Evolutionary conservation across 352 stramenopile species (phyloP).

Genomic region (Phytopythium mirpurense): DNA sequence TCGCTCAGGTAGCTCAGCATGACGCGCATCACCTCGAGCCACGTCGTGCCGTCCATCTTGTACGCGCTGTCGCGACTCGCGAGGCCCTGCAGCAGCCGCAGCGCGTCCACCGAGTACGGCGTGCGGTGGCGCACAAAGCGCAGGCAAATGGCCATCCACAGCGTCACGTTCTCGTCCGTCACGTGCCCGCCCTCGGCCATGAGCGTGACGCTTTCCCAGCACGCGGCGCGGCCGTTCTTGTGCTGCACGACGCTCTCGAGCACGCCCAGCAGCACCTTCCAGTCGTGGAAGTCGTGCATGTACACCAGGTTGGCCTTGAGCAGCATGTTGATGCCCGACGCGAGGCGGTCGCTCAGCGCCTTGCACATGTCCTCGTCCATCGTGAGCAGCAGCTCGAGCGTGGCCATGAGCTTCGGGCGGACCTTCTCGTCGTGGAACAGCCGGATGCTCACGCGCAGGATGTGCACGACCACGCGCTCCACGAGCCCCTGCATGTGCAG

Average conservation of each 20-base stretch:
- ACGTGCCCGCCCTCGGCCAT: conserved; percentile 66
- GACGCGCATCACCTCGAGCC: conserved; percentile 83
- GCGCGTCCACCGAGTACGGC: conserved; percentile 66
- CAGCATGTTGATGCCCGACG: conserved; percentile 77
- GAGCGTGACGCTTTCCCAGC: conserved; percentile 75
- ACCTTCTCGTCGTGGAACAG: conserved; percentile 83
- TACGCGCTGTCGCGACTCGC: conserved; percentile 70
- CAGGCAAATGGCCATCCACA: conserved; percentile 80
- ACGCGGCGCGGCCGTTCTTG: conserved; percentile 61
- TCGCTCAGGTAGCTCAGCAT: conserved; percentile 84
- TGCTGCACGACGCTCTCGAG: conserved; percentile 76
- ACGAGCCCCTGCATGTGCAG: conserved; percentile 73
- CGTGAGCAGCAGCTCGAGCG: conserved; percentile 59
- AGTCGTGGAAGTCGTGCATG: conserved; percentile 84
- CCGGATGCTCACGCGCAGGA: conserved; percentile 79
- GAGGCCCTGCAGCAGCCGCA: conserved; percentile 69
- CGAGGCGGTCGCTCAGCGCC: conserved; percentile 72
- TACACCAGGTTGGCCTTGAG: conserved; percentile 86
- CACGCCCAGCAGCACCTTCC: conserved; percentile 67
- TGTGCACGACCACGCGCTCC: conserved; percentile 83
- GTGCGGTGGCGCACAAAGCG: conserved; percentile 75
- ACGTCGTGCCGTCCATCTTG: conserved; percentile 65
- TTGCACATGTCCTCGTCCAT: conserved; percentile 83
- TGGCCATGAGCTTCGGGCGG: conserved; percentile 77
- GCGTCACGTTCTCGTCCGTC: conserved; percentile 70